phyloP scores from a whole-genome alignment of 1,284 basidiomycete genomes.

The Microstroma glucosiphilum region DNA sequence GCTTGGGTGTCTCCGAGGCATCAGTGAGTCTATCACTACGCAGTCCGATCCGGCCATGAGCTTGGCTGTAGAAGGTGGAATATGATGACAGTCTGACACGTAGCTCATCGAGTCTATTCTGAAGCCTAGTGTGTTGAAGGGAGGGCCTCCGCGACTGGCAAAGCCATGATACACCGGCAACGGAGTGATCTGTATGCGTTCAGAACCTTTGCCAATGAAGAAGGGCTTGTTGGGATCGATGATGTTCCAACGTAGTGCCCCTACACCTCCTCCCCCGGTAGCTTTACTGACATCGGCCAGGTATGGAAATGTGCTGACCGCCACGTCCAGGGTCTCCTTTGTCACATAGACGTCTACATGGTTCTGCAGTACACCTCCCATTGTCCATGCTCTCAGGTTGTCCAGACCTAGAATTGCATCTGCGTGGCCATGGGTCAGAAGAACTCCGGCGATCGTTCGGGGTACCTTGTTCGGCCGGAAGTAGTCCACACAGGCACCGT shows the following conservation, averaged over 20 bases:
- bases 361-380: slow-evolving; percentile 32
- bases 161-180: slow-evolving; percentile 41
- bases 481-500: slow-evolving; percentile 26
- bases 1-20: slow-evolving; percentile 35
- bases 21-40: slow-evolving; percentile 42
- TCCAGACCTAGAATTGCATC: slow-evolving; percentile 46
- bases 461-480: slow-evolving; percentile 27
- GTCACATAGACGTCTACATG: slow-evolving; percentile 43
- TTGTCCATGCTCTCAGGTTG: slow-evolving; percentile 44
- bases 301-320: slow-evolving; percentile 41
- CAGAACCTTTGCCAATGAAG: slow-evolving; percentile 9
- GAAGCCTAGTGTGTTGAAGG: slow-evolving; percentile 42
- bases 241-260: slow-evolving; percentile 42
- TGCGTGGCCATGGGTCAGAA: slow-evolving; percentile 46
- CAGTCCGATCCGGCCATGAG: slow-evolving; percentile 29
- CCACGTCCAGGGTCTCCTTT: slow-evolving; percentile 31
- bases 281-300: slow-evolving; percentile 35
- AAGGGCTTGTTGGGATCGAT: slow-evolving; percentile 31
- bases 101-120: slow-evolving; percentile 44
- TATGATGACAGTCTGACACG: slow-evolving; percentile 41
- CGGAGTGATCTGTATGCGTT: slow-evolving; percentile 18
- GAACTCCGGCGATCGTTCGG: slow-evolving; percentile 35
- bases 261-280: slow-evolving; percentile 40
- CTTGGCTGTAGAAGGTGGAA: slow-evolving; percentile 24
- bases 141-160: slow-evolving; percentile 11